Percentiles rank a stretch among this genome's conserved stretches.
These are phyloP conservation scores for Leptosphaerulina australis DNA, from an alignment of 2,329 filamentous ascomycete species.

Conservation along the genomic window DNA sequence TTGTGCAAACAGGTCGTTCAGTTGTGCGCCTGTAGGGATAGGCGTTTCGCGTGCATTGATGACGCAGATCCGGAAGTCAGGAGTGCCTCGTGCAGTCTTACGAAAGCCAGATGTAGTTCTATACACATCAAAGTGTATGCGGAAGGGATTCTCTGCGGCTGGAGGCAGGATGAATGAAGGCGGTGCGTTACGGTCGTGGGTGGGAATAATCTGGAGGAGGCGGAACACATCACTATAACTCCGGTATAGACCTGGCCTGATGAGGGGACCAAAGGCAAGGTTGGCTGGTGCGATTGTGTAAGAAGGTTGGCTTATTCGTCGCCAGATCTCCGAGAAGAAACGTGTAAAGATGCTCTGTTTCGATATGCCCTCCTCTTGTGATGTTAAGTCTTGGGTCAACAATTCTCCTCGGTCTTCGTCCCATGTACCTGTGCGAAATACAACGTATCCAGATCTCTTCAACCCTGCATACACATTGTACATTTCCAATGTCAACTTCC, in stretches of 20 bases:
- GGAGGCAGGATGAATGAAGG: constrained; percentile 40
- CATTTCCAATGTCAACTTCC: constrained; percentile 70
- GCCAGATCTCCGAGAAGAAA: constrained; percentile 47
- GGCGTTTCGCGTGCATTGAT: constrained; percentile 73
- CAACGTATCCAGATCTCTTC: constrained; percentile 80
- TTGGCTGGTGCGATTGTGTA: constrained; percentile 24
- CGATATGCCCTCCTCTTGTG: constrained; percentile 11
- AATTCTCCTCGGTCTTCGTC: constrained; percentile 37
- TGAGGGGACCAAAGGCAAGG: constrained; percentile 55
- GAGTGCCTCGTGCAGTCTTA: constrained; percentile 76
- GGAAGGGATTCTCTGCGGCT: constrained; percentile 63
- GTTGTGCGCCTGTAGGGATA: constrained; percentile 75
- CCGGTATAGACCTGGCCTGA: constrained; percentile 60
- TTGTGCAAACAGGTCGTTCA: constrained; percentile 73
- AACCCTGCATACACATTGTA: constrained; percentile 89
- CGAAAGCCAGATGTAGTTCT: constrained; percentile 71
- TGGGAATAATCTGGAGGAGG: constrained; percentile 74
- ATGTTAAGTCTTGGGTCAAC: constrained; percentile 10
- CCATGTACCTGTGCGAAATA: constrained; percentile 70
- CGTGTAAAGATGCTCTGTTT: constrained; percentile 36
- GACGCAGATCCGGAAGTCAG: constrained; percentile 86
- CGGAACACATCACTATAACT: constrained; percentile 72
- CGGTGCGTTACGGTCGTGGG: constrained; percentile 64
- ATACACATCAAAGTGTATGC: constrained; percentile 81
- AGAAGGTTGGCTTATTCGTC: constrained; percentile 33